Evolutionary conservation across 2,329 filamentous ascomycete genomes (phyloP), one percentile per base, ranked within the genome.

Genomic region (Fusarium lateritium): DNA sequence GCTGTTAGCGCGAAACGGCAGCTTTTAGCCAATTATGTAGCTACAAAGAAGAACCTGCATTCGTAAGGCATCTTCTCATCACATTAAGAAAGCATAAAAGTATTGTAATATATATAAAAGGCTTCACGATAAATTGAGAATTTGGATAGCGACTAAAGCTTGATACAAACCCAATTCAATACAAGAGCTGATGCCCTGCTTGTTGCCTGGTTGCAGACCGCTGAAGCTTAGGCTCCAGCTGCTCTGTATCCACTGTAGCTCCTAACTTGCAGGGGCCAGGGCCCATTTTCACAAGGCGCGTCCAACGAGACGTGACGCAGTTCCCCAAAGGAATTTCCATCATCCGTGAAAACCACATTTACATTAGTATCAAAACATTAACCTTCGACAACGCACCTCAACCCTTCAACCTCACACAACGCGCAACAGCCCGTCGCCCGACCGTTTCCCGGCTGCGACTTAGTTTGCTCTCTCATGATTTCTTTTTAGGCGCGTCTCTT

Each of bases 301-400:
- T 79, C 73, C 69, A 66, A 49, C 52, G 38, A 33, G 79, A 79
- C 79, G 78, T 81, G 79, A 79, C 77, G 76, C 73, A 71, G 72
- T 66, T 71, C 62, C 61, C 64, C 62, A 51, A 68, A 71, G 69
- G 71, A 72, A 74, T 75, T 76, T 76, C 68, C 51, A 64, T 67
- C 63, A 56, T 61, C 70, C 55, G 72, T 73, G 67, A 73, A 75
- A 75, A 73, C 70, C 52, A 54, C 56, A 55, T 55, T 64, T 61
- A 63, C 52, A 39, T 47, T 49, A 40, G 42, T 40, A 65, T 49
- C 62, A 65, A 69, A 67, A 65, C 68, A 70, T 56, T 46, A 46
- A 64, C 58, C 59, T 49, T 28, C 40, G 38, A 36, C 49, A 65
- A 53, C 50, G 40, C 44, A 65, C 44, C 53, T 49, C 46, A 57